Evolutionary conservation across 1,139 yeast genomes (phyloP), one percentile per base, ranked within the genome.

Genomic region (Lodderomyces beijingensis): DNA sequence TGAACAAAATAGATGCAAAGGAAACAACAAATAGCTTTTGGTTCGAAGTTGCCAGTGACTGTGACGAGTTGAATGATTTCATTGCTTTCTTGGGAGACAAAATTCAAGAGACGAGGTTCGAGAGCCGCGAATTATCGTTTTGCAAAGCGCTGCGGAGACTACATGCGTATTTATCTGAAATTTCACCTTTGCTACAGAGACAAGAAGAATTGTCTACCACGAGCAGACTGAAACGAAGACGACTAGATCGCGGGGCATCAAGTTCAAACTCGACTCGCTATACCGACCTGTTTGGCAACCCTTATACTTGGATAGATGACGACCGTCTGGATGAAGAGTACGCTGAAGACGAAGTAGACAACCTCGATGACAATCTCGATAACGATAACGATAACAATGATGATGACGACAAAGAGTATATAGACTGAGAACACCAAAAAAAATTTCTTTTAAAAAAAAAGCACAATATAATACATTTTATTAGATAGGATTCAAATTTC

Each of bases 21-120:
- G 28, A 4, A 27, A 18, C 2, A 16, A 33, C 11, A 11, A 20
- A 22, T 27, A 34, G 37, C 0, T 31, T 38, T 20, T 68, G 74
- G 69, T 70, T 60, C 45, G 74, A 69, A 40, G 62, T 72, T 13
- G 77, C 77, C 0, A 42, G 59, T 2, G 57, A 55, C 37, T 42
- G 49, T 4, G 41, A 34, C 2, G 68, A 67, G 32, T 50, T 72
- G 25, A 36, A 44, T 5, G 33, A 32, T 2, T 72, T 72, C 43
- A 44, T 62, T 2, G 47, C 49, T 1, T 57, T 44, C 36, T 39
- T 70, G 20, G 44, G 44, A 1, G 15, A 15, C 1, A 52, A 54
- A 25, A 35, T 66, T 25, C 14, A 29, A 9, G 27, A 22, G 8
- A 15, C 17, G 3, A 15, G 19, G 16, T n/a, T n/a, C n/a, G n/a